A percentile compares a stretch with the other conserved stretches of the same genome.
Evolutionary conservation across 2,329 filamentous ascomycete species (phyloP).

Genomic region (Mycosphaerelloides madeirae): DNA sequence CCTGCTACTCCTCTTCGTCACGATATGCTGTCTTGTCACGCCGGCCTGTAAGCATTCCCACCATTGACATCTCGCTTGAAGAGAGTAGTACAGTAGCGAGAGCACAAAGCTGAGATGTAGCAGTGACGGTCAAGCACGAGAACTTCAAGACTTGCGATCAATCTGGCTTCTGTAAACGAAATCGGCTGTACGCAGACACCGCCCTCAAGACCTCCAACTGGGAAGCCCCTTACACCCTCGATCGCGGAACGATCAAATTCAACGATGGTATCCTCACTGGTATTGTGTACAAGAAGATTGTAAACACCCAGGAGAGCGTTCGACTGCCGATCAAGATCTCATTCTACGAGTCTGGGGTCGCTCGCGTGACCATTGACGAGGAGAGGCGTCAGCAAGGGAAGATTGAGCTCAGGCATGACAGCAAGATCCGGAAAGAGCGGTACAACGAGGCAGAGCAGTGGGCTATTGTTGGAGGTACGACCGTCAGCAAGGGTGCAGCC

Average conservation of each 20-base stretch:
- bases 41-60: conserved; percentile 56
- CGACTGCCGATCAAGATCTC: conserved; percentile 77
- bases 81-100: no score
- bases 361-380: conserved; percentile 85
- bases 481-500: conserved; percentile 66
- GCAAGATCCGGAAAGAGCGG: conserved; percentile 79
- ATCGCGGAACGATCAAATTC: conserved; percentile 67
- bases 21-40: conserved; percentile 57
- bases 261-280: conserved; percentile 76
- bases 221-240: conserved; percentile 75
- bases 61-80: not conserved
- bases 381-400: conserved; percentile 84
- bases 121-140: conserved; percentile 85
- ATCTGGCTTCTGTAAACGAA: conserved; percentile 95
- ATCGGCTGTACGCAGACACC: conserved; percentile 80
- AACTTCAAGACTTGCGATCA: conserved; percentile 97
- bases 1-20: conserved; percentile 55
- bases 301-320: conserved; percentile 61
- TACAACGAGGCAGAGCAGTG: conserved; percentile 90
- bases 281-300: conserved; percentile 73
- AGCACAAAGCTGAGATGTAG: no score
- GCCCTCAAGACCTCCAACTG: conserved; percentile 64
- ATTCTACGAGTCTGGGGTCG: conserved; percentile 84
- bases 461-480: conserved; percentile 76
- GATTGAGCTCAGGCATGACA: conserved; percentile 80